Evolutionary conservation across 331 rosid species (phyloP).

Genomic region (Acacia concinna): DNA sequence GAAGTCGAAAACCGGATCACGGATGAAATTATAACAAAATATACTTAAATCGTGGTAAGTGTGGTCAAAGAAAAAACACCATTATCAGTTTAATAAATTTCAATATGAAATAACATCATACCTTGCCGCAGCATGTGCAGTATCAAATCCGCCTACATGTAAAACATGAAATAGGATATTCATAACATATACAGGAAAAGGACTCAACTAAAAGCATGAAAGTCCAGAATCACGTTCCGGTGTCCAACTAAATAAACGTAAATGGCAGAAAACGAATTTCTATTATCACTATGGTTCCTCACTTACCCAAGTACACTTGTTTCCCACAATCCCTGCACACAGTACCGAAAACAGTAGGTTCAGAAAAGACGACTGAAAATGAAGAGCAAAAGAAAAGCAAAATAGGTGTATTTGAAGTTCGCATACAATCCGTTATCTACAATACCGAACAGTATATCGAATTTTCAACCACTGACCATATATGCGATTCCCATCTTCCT

Average conservation of each 20-base stretch:
- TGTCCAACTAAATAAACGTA: background rate
- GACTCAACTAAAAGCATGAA: background rate
- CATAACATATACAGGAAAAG: background rate
- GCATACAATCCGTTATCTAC: background rate
- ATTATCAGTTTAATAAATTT: background rate
- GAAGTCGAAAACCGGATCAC: constrained; percentile 16
- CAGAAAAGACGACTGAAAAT: constrained; percentile 16
- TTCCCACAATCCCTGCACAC: constrained; percentile 85
- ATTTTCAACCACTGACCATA: constrained; percentile 57
- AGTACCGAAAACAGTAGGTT: constrained; percentile 9
- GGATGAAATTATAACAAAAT: background rate
- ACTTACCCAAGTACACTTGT: constrained; percentile 90
- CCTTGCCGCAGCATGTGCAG: constrained; percentile 97
- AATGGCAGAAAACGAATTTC: background rate
- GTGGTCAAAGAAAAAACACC: background rate
- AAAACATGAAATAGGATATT: background rate
- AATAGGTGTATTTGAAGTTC: background rate
- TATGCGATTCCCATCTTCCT: constrained; percentile 98
- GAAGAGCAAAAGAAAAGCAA: background rate
- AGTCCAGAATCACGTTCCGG: background rate
- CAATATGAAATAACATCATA: constrained; percentile 19
- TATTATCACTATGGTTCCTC: background rate
- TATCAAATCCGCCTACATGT: constrained; percentile 80
- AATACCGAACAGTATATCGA: background rate
- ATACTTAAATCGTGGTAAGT: background rate